Conservation (phyloP, 495 filamentous ascomycete species). For the Aspergillus leporis region DNA sequence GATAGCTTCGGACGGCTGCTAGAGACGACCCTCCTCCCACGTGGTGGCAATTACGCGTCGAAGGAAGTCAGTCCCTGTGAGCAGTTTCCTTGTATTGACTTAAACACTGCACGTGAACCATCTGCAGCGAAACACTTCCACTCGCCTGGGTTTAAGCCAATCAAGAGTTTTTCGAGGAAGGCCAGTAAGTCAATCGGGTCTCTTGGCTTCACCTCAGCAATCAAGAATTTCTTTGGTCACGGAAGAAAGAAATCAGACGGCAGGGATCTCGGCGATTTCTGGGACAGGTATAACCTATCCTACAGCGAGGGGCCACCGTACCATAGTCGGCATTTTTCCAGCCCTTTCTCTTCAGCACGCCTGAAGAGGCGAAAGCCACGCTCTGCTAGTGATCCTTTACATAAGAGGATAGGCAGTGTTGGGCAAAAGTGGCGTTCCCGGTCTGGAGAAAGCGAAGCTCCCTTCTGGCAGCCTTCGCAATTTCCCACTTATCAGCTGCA, state of each 20-base stretch:
- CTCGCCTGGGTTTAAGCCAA: not conserved
- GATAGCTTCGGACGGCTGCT: not conserved
- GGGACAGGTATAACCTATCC: not conserved
- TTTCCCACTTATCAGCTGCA: not conserved
- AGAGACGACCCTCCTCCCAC: not conserved
- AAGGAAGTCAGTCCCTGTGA: not conserved
- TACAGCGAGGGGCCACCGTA: not conserved
- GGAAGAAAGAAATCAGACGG: conserved; percentile 1
- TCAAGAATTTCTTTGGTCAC: conserved; percentile 15
- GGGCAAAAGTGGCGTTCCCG: not conserved
- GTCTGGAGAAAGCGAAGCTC: conserved; percentile 2
- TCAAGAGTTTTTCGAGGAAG: not conserved
- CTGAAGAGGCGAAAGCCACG: conserved; percentile 8
- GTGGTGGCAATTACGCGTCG: not conserved
- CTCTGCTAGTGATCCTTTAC: conserved; percentile 5
- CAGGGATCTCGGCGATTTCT: not conserved
- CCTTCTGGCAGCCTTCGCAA: not conserved
- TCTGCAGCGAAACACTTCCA: not conserved
- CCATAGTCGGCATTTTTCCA: not conserved
- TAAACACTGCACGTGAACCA: not conserved
- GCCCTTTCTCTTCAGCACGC: not conserved
- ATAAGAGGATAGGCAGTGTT: not conserved
- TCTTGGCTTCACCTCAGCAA: conserved; percentile 7
- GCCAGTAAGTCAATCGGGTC: not conserved
- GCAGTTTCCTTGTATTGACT: not conserved